Evolutionary conservation across 139 green algal genomes (phyloP).

Genomic region (Asterochloris erici): DNA sequence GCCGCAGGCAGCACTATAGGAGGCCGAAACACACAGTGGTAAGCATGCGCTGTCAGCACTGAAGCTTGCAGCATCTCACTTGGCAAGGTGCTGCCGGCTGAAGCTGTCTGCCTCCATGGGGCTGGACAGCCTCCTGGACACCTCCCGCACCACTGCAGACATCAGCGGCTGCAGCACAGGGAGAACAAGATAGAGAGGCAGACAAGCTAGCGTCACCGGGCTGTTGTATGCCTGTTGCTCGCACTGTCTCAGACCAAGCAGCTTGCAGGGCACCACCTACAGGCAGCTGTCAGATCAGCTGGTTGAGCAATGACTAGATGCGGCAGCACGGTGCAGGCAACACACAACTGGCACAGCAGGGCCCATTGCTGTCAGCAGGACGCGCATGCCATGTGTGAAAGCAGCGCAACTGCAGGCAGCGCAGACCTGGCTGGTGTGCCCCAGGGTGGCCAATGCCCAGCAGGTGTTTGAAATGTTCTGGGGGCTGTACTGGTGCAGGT

Average conservation of each 20-base stretch:
- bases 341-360: too few species aligned
- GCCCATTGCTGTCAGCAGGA: too few species aligned
- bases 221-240: too few species aligned
- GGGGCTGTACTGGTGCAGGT: not conserved
- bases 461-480: slow-evolving; percentile 31
- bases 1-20: too few species aligned
- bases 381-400: too few species aligned
- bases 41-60: not conserved
- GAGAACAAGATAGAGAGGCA: too few species aligned
- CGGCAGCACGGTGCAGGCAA: not conserved
- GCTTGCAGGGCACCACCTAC: not conserved
- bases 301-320: not conserved
- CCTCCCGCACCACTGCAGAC: slow-evolving; percentile 14
- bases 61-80: not conserved
- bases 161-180: slow-evolving; percentile 27
- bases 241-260: too few species aligned
- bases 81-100: slow-evolving; percentile 42
- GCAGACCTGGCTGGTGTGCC: slow-evolving; percentile 4
- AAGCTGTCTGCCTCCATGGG: slow-evolving; percentile 17
- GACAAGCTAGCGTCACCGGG: too few species aligned
- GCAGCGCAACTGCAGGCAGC: too few species aligned
- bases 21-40: too few species aligned
- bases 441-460: slow-evolving; percentile 41
- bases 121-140: slow-evolving; percentile 25
- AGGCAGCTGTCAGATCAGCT: not conserved